These are phyloP conservation scores for Alternaria triticimaculans DNA, from an alignment of 2,329 filamentous ascomycete genomes.

Conservation along the genomic window DNA sequence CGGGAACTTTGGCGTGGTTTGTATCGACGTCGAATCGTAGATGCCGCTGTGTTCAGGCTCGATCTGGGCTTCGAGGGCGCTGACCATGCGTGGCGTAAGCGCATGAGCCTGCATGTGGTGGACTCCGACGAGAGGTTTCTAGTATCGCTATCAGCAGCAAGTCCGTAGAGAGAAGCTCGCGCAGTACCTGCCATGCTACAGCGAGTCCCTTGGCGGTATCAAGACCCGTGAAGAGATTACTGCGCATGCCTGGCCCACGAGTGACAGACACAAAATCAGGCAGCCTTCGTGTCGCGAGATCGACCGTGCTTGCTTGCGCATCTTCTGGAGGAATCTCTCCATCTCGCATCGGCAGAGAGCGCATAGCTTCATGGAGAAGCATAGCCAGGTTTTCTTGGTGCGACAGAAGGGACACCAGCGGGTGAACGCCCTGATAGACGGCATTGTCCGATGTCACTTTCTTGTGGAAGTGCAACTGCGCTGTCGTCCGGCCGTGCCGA, in stretches of 20 bases:
- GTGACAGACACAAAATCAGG: slow-evolving; percentile 91
- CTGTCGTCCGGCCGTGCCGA: slow-evolving; percentile 35
- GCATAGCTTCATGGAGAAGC: slow-evolving; percentile 71
- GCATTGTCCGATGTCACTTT: slow-evolving; percentile 83
- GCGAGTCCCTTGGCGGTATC: slow-evolving; percentile 87
- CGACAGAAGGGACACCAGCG: slow-evolving; percentile 73
- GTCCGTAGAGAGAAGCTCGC: background rate
- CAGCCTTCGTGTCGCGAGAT: slow-evolving; percentile 40
- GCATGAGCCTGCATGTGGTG: slow-evolving; percentile 99
- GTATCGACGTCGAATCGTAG: background rate
- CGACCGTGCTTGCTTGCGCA: background rate
- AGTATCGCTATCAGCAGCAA: slow-evolving; percentile 1
- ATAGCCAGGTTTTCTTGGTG: slow-evolving; percentile 75
- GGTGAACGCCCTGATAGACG: slow-evolving; percentile 78
- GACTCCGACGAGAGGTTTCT: slow-evolving; percentile 79
- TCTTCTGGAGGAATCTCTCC: background rate
- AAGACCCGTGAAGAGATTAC: slow-evolving; percentile 78
- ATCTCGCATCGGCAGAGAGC: slow-evolving; percentile 55
- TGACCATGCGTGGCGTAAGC: slow-evolving; percentile 79
- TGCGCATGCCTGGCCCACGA: slow-evolving; percentile 85
- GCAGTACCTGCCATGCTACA: slow-evolving; percentile 70
- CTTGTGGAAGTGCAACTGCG: slow-evolving; percentile 76
- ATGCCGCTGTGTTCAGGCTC: background rate
- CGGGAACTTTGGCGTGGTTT: slow-evolving; percentile 68
- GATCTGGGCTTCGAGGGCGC: slow-evolving; percentile 59